Evolutionary conservation across 352 stramenopile species (phyloP).

Genomic region (Sclerospora graminicola): DNA sequence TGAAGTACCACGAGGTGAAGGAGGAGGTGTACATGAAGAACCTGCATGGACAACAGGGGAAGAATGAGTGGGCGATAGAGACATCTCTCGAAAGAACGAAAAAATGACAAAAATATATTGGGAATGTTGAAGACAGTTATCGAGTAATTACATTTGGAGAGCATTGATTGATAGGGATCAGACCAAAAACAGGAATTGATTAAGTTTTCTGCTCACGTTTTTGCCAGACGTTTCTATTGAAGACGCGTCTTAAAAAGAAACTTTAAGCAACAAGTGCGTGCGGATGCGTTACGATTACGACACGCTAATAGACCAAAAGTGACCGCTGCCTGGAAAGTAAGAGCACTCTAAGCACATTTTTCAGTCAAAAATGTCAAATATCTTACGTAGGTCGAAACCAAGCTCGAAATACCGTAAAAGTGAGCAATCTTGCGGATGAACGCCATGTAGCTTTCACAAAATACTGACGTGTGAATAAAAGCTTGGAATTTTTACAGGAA

Average conservation of each 20-base stretch:
- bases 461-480: not conserved
- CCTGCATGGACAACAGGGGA: not conserved
- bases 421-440: conserved; percentile 21
- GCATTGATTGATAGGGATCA: too few species aligned
- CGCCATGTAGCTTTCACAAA: conserved; percentile 17
- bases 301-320: not conserved
- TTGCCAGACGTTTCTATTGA: too few species aligned
- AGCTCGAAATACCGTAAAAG: conserved; percentile 17
- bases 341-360: not conserved
- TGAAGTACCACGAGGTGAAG: conserved; percentile 1
- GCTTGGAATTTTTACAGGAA: not conserved
- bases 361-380: not conserved
- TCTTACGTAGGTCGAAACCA: conserved; percentile 8
- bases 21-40: conserved; percentile 2
- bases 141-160: too few species aligned
- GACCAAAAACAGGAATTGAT: too few species aligned
- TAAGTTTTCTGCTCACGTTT: too few species aligned
- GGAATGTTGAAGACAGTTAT: too few species aligned
- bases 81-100: too few species aligned
- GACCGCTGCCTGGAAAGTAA: not conserved
- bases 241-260: conserved; percentile 1
- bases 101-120: too few species aligned
- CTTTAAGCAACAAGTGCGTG: not conserved
- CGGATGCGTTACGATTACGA: not conserved
- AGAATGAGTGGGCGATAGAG: not conserved